A percentile compares a stretch with the other conserved stretches of the same genome.
phyloP scores from a whole-genome alignment of 176 grass and related monocot genomes.

The Zoysia pacifica region DNA sequence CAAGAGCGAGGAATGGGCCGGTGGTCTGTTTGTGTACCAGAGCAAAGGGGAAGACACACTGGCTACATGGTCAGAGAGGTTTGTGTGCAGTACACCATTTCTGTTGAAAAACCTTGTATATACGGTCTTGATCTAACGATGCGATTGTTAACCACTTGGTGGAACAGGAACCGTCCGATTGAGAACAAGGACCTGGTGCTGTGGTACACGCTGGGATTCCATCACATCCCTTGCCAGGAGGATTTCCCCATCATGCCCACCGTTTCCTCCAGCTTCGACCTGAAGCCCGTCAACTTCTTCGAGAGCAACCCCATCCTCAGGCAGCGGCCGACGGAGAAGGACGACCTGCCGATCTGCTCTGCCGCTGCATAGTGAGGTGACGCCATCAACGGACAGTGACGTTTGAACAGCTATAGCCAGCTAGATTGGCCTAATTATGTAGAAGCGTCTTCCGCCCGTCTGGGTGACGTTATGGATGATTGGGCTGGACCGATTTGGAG shows the following conservation, averaged over 20 bases:
- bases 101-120: too few species aligned
- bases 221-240: slow-evolving; percentile 87
- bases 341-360: slow-evolving; percentile 56
- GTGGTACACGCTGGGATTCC: slow-evolving; percentile 90
- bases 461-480: too few species aligned
- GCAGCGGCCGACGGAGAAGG: slow-evolving; percentile 39
- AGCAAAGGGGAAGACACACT: slow-evolving; percentile 91
- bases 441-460: too few species aligned
- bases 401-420: too few species aligned
- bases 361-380: not conserved
- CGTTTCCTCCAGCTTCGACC: slow-evolving; percentile 73
- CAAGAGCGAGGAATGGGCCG: slow-evolving; percentile 90
- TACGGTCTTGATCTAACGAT: not conserved
- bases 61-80: slow-evolving; percentile 75
- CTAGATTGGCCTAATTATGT: too few species aligned
- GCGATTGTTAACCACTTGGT: not conserved
- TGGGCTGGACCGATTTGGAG: too few species aligned
- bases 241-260: slow-evolving; percentile 95
- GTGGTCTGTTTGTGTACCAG: slow-evolving; percentile 84
- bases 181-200: slow-evolving; percentile 82
- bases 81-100: too few species aligned
- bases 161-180: slow-evolving; percentile 65
- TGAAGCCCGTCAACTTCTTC: slow-evolving; percentile 90
- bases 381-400: too few species aligned
- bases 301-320: slow-evolving; percentile 76